A percentile compares a stretch with the other conserved stretches of the same genome.
phyloP scores from a whole-genome alignment of 2,329 filamentous ascomycete genomes.

The Cladorrhinum sp. region DNA sequence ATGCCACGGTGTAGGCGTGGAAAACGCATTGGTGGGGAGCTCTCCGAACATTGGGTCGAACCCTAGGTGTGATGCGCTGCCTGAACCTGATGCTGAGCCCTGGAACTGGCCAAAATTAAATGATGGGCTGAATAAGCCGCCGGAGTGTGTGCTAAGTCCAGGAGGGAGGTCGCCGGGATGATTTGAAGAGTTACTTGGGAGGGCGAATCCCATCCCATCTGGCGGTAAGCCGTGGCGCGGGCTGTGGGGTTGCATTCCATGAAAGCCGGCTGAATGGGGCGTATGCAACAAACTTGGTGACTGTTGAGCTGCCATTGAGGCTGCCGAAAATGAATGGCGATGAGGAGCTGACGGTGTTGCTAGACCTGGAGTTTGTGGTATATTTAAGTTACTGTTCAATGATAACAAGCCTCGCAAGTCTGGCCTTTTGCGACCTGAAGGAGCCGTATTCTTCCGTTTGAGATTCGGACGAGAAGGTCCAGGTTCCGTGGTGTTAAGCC shows the following conservation, averaged over 20 bases:
- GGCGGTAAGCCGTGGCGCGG: constrained; percentile 33
- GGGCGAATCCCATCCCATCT: constrained; percentile 38
- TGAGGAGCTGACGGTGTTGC: constrained; percentile 32
- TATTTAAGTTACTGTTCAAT: constrained; percentile 33
- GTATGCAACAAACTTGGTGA: constrained; percentile 40
- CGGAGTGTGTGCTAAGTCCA: constrained; percentile 33
- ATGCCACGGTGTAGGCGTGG: constrained; percentile 52
- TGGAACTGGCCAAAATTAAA: constrained; percentile 38
- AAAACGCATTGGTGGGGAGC: constrained; percentile 51
- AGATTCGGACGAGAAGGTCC: constrained; percentile 38
- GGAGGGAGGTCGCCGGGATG: constrained; percentile 11
- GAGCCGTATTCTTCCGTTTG: constrained; percentile 48
- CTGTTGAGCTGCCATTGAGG: constrained; percentile 36
- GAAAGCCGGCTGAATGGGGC: constrained; percentile 37
- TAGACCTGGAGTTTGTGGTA: constrained; percentile 30
- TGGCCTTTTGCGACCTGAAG: constrained; percentile 38
- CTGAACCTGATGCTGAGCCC: constrained; percentile 18
- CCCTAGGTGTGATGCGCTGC: constrained; percentile 22
- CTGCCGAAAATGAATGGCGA: constrained; percentile 39
- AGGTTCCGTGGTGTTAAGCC: constrained; percentile 29
- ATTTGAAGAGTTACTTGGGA: constrained; percentile 29
- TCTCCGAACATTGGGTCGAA: constrained; percentile 61
- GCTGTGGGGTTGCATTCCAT: constrained; percentile 34
- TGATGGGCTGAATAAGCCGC: constrained; percentile 40
- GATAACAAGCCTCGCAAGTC: constrained; percentile 38